phyloP scores from a whole-genome alignment of 225 moss, liverwort and hornwort species.

The Sphagnum contortum region DNA sequence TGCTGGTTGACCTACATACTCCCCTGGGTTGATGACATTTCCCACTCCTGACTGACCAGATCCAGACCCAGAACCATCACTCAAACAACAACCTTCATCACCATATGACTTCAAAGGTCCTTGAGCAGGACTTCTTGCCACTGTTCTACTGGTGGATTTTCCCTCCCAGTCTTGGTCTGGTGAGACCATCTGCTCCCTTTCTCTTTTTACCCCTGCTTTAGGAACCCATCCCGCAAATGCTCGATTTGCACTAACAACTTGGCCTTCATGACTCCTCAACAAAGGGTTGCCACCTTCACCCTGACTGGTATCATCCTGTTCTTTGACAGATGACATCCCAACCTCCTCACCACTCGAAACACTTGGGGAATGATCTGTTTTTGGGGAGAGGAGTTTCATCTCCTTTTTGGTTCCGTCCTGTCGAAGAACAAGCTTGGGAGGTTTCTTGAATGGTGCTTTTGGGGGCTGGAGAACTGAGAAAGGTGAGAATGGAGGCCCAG shows the following conservation, averaged over 20 bases:
- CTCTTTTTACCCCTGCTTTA: conserved; percentile 9
- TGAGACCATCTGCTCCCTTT: conserved; percentile 13
- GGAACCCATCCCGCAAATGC: conserved; percentile 4
- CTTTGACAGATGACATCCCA: conserved; percentile 3
- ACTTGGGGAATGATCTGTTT: conserved; percentile 23
- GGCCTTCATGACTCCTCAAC: conserved; percentile 13
- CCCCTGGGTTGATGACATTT: conserved; percentile 6
- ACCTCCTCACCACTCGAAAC: conserved; percentile 35
- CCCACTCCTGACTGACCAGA: conserved; percentile 5
- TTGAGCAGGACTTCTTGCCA: conserved; percentile 11
- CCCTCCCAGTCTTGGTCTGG: conserved; percentile 4
- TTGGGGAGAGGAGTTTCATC: conserved; percentile 34
- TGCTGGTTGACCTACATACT: background rate
- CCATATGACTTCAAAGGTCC: background rate
- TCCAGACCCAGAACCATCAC: conserved; percentile 5
- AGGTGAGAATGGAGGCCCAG: conserved; percentile 25
- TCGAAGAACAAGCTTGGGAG: conserved; percentile 41
- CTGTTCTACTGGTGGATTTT: conserved; percentile 10
- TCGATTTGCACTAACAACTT: background rate
- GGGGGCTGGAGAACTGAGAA: conserved; percentile 39
- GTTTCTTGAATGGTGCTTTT: conserved; percentile 42
- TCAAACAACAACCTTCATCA: background rate
- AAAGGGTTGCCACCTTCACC: conserved; percentile 2
- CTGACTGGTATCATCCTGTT: conserved; percentile 12
- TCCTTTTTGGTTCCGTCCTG: conserved; percentile 42